Percentiles rank a stretch among this genome's conserved stretches.
These are phyloP conservation scores for Cytospora leucostoma DNA, from an alignment of 2,329 filamentous ascomycete species.

Conservation along the genomic window DNA sequence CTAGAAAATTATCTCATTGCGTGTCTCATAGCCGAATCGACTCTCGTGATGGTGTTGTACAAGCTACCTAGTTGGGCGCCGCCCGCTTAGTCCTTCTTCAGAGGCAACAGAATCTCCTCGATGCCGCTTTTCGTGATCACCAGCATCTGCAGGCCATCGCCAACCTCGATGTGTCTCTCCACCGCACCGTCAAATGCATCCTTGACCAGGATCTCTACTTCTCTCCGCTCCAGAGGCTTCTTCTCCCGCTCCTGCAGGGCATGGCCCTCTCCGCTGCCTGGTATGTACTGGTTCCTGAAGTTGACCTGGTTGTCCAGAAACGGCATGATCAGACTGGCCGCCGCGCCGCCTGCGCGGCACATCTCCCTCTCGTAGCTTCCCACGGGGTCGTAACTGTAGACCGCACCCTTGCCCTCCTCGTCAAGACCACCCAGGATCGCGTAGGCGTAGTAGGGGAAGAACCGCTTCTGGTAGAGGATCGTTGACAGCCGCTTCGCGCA, in stretches of 20 bases:
- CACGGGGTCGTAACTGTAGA: constrained; percentile 97
- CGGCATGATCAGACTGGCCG: constrained; percentile 94
- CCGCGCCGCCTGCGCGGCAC: constrained; percentile 89
- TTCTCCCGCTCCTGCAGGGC: constrained; percentile 71
- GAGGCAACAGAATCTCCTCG: constrained; percentile 76
- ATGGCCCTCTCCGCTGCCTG: constrained; percentile 81
- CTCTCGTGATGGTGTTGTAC: constrained; percentile 35
- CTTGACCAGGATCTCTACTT: constrained; percentile 85
- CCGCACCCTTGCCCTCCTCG: constrained; percentile 88
- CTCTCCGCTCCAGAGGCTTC: constrained; percentile 68
- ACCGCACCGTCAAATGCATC: constrained; percentile 98
- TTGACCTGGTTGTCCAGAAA: constrained; percentile 99
- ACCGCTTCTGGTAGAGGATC: constrained; percentile 95
- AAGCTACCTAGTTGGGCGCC: constrained; percentile 29
- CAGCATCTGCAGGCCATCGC: constrained; percentile 94
- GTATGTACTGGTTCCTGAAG: constrained; percentile 97
- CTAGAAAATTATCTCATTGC: constrained; percentile 17
- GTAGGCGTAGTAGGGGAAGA: constrained; percentile 98
- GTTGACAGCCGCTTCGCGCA: constrained; percentile 94
- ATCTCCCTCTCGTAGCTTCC: constrained; percentile 97
- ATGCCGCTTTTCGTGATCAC: constrained; percentile 87
- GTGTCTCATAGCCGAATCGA: constrained; percentile 19
- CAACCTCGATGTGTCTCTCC: constrained; percentile 98
- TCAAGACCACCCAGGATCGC: constrained; percentile 93
- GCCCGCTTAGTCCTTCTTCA: constrained; percentile 85